Base-by-base conservation (phyloP, 257 asterid species). In the Penstemon davidsonii region DNA sequence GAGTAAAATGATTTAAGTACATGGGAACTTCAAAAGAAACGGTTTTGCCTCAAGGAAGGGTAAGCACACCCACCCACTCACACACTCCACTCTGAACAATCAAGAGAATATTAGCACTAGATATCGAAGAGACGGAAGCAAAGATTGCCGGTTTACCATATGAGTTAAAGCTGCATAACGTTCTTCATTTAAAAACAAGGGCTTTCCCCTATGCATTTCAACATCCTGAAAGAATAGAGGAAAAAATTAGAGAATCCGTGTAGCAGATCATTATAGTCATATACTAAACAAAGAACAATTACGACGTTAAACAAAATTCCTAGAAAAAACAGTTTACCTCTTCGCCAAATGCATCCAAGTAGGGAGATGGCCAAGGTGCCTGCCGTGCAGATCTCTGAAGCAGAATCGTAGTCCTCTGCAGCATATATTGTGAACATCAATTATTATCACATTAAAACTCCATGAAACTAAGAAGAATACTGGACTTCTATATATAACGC, bases 321-420 rank as follows among this genome's bases (percentile, higher is more conserved):
- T 69, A 0, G 19, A 67, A 25, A 58, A 40, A 53, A 36, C 40
- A 54, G 69, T 45, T 75, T 86, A 88, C 99, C 99, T 94, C 99
- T 87, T 94, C 99, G 63, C 99, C 99, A 55, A 82, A 94, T 42
- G 85, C 86, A 83, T 94, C 99, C 84, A 94, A 87, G 76, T 94
- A 94, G 3, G 93, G 99, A 67, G 99, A 94, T 42, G 96, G 97
- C 99, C 99, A 94, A 46, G 88, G 90, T 62, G 99, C 96, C 79
- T 88, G 96, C 67, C 96, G 95, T 69, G 95, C 95, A 68, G 93
- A 86, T 74, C 97, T 83, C 78, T 91, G 99, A 62, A 94, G 96
- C 81, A 91, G 73, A 72, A 94, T 84, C 40, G 96, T 84, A 64
- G 99, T 94, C 84, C 79, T 88, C 99, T 94, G 78, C 73, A 69